These are phyloP conservation scores for Cytospora piceicola DNA, from an alignment of 2,329 filamentous ascomycete genomes.

Conservation along the genomic window DNA sequence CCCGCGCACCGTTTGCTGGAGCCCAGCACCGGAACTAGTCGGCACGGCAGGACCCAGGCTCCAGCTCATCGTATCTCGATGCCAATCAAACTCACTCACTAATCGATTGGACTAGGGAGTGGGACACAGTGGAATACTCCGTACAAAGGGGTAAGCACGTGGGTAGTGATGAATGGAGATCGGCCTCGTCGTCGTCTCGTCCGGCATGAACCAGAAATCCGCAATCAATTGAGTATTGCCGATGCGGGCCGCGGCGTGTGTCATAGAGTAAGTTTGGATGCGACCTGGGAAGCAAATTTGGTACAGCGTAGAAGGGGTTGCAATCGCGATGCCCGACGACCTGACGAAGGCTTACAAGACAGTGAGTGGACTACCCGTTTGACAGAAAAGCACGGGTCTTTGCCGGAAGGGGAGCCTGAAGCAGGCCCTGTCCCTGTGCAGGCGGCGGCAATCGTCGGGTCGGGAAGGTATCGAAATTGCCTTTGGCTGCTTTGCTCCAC, in stretches of 20 bases:
- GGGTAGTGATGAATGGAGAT: constrained; percentile 11
- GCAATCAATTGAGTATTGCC: constrained; percentile 1
- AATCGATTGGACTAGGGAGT: not conserved
- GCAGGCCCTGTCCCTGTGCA: not conserved
- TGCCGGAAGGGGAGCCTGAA: not conserved
- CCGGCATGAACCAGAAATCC: not conserved
- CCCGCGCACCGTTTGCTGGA: constrained; percentile 11
- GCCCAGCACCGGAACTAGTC: constrained; percentile 4
- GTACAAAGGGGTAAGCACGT: constrained; percentile 14
- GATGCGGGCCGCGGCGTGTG: constrained; percentile 1
- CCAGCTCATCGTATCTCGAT: not conserved
- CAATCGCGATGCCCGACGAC: not conserved
- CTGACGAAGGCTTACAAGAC: not conserved
- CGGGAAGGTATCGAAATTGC: not conserved
- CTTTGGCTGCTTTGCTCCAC: not conserved
- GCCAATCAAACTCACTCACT: not conserved
- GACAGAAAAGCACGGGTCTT: not conserved
- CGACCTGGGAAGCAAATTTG: not conserved
- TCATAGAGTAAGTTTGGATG: not conserved
- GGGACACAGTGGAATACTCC: constrained; percentile 11
- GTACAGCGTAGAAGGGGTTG: not conserved
- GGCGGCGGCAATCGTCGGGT: not conserved
- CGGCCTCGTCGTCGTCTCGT: not conserved
- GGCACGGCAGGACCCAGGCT: constrained; percentile 10
- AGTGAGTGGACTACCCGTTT: too few relatives aligned